phyloP scores from a whole-genome alignment of 2,329 filamentous ascomycete genomes.

The Pseudogymnoascus sp. region DNA sequence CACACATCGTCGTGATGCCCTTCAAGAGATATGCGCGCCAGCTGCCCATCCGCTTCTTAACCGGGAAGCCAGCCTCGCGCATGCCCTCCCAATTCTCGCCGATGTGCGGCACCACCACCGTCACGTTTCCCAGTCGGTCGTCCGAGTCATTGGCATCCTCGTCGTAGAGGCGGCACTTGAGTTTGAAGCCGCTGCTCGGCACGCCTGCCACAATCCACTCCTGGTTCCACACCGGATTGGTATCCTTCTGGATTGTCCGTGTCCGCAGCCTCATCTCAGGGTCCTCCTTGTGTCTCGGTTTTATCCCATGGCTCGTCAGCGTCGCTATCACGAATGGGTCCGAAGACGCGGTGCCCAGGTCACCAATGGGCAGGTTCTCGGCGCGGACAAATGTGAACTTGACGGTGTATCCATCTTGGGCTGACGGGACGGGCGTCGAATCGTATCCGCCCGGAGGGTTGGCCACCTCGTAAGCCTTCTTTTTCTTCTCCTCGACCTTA shows the following conservation, averaged over 20 bases:
- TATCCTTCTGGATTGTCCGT: constrained; percentile 61
- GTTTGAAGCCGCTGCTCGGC: constrained; percentile 66
- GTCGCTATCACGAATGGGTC: constrained; percentile 77
- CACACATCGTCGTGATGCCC: constrained; percentile 55
- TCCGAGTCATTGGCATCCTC: constrained; percentile 82
- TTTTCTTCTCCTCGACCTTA: constrained; percentile 24
- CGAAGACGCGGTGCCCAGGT: constrained; percentile 66
- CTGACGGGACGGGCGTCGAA: constrained; percentile 63
- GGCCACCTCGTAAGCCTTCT: constrained; percentile 25
- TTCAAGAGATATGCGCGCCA: constrained; percentile 77
- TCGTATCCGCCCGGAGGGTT: constrained; percentile 61
- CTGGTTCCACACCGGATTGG: constrained; percentile 72
- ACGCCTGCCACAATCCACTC: constrained; percentile 86
- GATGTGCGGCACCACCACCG: constrained; percentile 53
- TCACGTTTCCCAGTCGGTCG: constrained; percentile 80
- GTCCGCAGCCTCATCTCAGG: constrained; percentile 67
- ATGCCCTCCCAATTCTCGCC: constrained; percentile 61
- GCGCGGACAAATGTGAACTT: constrained; percentile 79
- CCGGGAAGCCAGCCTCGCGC: constrained; percentile 51
- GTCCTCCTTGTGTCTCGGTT: constrained; percentile 76
- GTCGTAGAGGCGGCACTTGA: constrained; percentile 84
- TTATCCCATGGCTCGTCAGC: constrained; percentile 56
- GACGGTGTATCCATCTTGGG: constrained; percentile 71
- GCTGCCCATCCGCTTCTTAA: constrained; percentile 78
- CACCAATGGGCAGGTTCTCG: constrained; percentile 70